A percentile compares a stretch with the other conserved stretches of the same genome.
phyloP scores from a whole-genome alignment of 2,329 filamentous ascomycete genomes.

The Fulvia fulva region DNA sequence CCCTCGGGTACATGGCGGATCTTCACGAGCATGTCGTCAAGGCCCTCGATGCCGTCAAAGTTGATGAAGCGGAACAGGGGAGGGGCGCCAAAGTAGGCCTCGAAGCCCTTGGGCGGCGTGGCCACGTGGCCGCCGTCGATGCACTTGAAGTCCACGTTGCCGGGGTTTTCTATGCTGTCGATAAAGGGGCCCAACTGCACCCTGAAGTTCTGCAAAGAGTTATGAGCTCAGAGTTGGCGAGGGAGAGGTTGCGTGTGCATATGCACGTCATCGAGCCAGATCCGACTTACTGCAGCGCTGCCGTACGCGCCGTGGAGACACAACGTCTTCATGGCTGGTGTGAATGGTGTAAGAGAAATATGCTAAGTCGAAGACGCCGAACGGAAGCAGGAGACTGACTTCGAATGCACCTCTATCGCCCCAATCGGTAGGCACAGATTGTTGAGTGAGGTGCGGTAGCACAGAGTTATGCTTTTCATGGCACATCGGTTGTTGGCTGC shows the following conservation, averaged over 20 bases:
- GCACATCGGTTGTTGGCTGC: no score
- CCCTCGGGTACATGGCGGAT: no score
- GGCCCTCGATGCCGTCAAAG: neutral
- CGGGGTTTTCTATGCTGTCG: neutral
- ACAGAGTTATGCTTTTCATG: no score
- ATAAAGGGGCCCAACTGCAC: neutral
- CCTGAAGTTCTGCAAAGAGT: neutral
- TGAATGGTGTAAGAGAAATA: no score
- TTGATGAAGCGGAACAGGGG: constrained; percentile 57
- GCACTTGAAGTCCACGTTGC: neutral
- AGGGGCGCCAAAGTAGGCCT: constrained; percentile 54
- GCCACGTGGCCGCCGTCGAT: neutral
- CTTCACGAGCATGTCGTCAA: constrained; percentile 17
- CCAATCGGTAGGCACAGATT: no score
- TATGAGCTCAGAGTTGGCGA: neutral
- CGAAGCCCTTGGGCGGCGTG: constrained; percentile 43
- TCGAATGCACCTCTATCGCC: no score
- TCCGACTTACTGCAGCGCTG: neutral
- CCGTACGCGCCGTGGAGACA: neutral
- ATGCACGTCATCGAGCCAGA: no score
- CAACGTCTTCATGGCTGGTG: neutral
- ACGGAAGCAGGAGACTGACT: no score
- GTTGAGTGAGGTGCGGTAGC: no score
- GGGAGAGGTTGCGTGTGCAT: no score
- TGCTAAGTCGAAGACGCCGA: no score